phyloP scores from a whole-genome alignment of 2,329 filamentous ascomycete genomes.

The Apiospora malaysiana region DNA sequence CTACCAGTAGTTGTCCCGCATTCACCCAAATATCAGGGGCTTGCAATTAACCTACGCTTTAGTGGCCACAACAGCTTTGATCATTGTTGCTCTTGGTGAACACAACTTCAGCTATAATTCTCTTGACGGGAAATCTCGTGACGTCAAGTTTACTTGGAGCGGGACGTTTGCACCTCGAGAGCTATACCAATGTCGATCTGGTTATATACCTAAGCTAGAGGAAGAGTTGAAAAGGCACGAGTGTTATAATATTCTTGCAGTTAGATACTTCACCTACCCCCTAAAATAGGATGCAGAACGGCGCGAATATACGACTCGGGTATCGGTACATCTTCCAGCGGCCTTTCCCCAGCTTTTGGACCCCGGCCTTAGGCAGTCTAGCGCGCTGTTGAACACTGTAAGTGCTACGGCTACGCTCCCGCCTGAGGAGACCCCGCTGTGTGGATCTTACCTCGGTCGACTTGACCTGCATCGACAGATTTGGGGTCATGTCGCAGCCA shows the following conservation, averaged over 20 bases:
- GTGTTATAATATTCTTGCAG: too few species aligned
- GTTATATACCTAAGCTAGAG: too few species aligned
- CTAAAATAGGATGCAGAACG: background rate
- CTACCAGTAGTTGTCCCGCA: background rate
- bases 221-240: too few species aligned
- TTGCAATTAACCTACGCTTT: background rate
- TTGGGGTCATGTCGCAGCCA: slow-evolving; percentile 17
- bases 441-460: slow-evolving; percentile 27
- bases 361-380: slow-evolving; percentile 21
- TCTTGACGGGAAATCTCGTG: too few species aligned
- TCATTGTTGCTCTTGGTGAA: too few species aligned
- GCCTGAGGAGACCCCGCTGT: slow-evolving; percentile 21
- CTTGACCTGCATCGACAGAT: slow-evolving; percentile 3
- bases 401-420: slow-evolving; percentile 16
- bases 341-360: slow-evolving; percentile 26
- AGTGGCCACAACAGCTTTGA: background rate
- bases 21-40: background rate
- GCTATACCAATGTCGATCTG: background rate
- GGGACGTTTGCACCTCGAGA: background rate
- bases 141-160: background rate
- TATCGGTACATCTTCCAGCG: background rate
- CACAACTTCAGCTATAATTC: too few species aligned
- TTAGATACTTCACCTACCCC: background rate
- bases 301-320: slow-evolving; percentile 2
- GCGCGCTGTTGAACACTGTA: slow-evolving; percentile 14